phyloP scores from a whole-genome alignment of 2,329 filamentous ascomycete genomes.

The Fusarium phyllophilum region DNA sequence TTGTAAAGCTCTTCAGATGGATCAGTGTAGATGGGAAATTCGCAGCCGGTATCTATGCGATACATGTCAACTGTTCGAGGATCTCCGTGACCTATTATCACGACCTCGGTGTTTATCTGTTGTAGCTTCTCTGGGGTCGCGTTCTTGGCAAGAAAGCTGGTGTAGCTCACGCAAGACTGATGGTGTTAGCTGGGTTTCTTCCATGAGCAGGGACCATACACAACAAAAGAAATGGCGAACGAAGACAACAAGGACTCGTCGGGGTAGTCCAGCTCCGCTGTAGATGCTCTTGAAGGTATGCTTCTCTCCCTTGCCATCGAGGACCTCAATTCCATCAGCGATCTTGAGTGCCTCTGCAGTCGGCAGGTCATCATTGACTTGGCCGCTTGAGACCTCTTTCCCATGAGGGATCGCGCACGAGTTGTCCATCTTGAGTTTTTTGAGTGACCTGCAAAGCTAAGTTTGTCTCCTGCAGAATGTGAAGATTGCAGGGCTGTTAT shows the following conservation, averaged over 20 bases:
- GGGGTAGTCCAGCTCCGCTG: neutral
- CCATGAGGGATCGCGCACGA: neutral
- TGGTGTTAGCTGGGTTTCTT: neutral
- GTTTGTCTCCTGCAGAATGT: neutral
- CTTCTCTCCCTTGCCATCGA: slow-evolving; percentile 2
- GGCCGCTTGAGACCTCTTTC: neutral
- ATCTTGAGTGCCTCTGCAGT: neutral
- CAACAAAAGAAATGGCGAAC: slow-evolving; percentile 30
- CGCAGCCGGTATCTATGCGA: slow-evolving; percentile 19
- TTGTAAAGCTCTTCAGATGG: slow-evolving; percentile 16
- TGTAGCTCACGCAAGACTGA: slow-evolving; percentile 18
- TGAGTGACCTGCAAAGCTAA: fast-evolving
- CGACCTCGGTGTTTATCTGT: slow-evolving; percentile 9
- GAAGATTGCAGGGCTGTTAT: neutral
- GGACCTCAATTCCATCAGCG: slow-evolving; percentile 5
- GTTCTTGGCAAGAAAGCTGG: slow-evolving; percentile 3
- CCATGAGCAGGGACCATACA: neutral
- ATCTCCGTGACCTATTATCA: slow-evolving; percentile 13
- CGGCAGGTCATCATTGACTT: slow-evolving; percentile 13
- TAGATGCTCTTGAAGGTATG: slow-evolving; percentile 28
- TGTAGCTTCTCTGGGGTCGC: slow-evolving; percentile 24
- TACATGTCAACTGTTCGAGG: slow-evolving; percentile 15
- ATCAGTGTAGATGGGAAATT: slow-evolving; percentile 23
- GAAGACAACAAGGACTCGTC: slow-evolving; percentile 21
- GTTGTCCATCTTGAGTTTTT: neutral